phyloP scores from a whole-genome alignment of 1,284 basidiomycete genomes.

The Chiua sp. region DNA sequence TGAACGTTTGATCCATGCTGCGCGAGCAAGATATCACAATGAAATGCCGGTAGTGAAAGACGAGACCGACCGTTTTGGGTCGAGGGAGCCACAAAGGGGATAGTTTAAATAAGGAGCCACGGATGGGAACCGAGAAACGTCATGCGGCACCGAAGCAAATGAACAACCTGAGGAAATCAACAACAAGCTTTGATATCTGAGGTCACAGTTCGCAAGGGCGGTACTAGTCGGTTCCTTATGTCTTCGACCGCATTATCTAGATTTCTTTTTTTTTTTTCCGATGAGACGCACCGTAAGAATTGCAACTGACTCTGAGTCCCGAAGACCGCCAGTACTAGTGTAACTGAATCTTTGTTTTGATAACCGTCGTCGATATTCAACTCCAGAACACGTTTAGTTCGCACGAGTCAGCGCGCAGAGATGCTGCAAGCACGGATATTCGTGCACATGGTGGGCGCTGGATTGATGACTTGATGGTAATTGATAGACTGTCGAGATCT shows the following conservation, averaged over 20 bases:
- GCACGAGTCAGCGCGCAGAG: not conserved
- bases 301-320: not conserved
- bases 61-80: not conserved
- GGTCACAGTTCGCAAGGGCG: not conserved
- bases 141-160: constrained; percentile 18
- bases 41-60: not conserved
- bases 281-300: too few species aligned
- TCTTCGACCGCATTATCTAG: too few species aligned
- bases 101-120: not conserved
- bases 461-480: too few species aligned
- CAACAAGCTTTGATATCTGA: not conserved
- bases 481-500: too few species aligned
- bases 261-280: too few species aligned
- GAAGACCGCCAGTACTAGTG: too few species aligned
- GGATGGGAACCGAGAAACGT: constrained; percentile 1
- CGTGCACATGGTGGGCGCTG: not conserved
- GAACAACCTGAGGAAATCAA: not conserved
- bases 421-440: not conserved
- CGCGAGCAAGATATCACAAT: not conserved
- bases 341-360: too few species aligned
- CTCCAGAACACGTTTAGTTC: not conserved
- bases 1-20: constrained; percentile 16
- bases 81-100: not conserved
- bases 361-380: too few species aligned
- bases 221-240: too few species aligned